These are phyloP conservation scores for Leptographium wingfieldii DNA, from an alignment of 2,329 filamentous ascomycete genomes.

Conservation along the genomic window DNA sequence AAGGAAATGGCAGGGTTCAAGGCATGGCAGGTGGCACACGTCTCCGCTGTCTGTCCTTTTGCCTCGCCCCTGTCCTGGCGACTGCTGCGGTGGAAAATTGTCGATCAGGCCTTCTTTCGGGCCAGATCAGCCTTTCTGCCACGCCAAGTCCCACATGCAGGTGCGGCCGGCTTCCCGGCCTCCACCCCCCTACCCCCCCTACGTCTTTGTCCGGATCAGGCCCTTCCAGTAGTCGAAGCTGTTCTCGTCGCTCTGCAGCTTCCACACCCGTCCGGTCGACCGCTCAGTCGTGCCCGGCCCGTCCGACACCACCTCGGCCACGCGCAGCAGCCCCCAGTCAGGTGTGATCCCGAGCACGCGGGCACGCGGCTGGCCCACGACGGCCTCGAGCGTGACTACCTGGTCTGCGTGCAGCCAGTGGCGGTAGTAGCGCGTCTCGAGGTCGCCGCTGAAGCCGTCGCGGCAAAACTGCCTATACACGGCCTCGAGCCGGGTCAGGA, in stretches of 20 bases:
- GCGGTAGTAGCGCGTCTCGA: slow-evolving; percentile 68
- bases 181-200: neutral
- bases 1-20: too few relatives aligned
- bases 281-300: slow-evolving; percentile 32
- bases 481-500: slow-evolving; percentile 65
- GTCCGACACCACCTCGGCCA: slow-evolving; percentile 65
- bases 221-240: slow-evolving; percentile 97
- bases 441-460: slow-evolving; percentile 57
- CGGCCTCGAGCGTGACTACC: slow-evolving; percentile 61
- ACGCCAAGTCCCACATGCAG: too few relatives aligned
- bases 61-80: too few relatives aligned
- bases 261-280: slow-evolving; percentile 64
- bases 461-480: slow-evolving; percentile 65
- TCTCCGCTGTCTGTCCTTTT: too few relatives aligned
- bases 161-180: neutral
- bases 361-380: slow-evolving; percentile 56
- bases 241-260: slow-evolving; percentile 90
- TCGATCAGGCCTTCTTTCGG: too few relatives aligned
- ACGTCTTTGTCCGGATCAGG: slow-evolving; percentile 63
- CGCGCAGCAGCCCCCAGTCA: slow-evolving; percentile 82
- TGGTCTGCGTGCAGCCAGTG: slow-evolving; percentile 78
- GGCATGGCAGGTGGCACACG: too few relatives aligned
- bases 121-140: too few relatives aligned
- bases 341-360: slow-evolving; percentile 74
- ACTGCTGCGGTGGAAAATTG: too few relatives aligned